Conservation (phyloP, 129 eudicot genomes). For the Chrysanthemum seticuspe region DNA sequence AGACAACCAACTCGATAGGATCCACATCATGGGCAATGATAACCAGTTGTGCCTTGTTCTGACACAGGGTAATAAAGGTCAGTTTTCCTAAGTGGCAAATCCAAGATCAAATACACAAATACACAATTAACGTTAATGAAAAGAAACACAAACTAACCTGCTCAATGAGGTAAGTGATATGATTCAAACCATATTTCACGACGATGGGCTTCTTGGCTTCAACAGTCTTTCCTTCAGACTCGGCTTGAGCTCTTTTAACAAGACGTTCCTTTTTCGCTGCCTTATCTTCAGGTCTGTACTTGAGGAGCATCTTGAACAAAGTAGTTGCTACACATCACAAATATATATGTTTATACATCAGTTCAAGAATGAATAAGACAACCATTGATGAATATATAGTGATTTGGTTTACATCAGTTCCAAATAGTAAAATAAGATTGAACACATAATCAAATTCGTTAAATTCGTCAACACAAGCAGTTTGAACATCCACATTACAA, state of each 20-base stretch:
- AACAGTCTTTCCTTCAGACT: slow-evolving; percentile 65
- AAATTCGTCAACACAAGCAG: too few species aligned
- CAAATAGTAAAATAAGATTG: not conserved
- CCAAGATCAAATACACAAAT: not conserved
- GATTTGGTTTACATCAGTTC: not conserved
- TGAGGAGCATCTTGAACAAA: slow-evolving; percentile 86
- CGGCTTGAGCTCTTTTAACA: slow-evolving; percentile 72
- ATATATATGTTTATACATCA: not conserved
- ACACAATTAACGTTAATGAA: too few species aligned
- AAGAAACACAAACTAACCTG: slow-evolving; percentile 44
- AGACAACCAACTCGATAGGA: slow-evolving; percentile 92
- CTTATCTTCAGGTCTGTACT: slow-evolving; percentile 87
- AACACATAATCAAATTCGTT: not conserved
- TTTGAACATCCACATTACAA: too few species aligned
- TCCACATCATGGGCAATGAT: slow-evolving; percentile 96
- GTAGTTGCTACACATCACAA: slow-evolving; percentile 60
- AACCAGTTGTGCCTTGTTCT: slow-evolving; percentile 91
- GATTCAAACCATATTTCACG: slow-evolving; percentile 86
- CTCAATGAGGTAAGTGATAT: slow-evolving; percentile 83
- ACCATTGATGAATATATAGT: not conserved
- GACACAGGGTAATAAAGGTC: slow-evolving; percentile 8
- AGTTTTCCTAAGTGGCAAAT: not conserved
- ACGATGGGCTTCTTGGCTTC: slow-evolving; percentile 87
- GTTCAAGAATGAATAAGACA: not conserved
- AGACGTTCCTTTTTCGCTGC: slow-evolving; percentile 85